Base-by-base conservation (phyloP, 164 flowering plant genomes). In the Stephania japonica region DNA sequence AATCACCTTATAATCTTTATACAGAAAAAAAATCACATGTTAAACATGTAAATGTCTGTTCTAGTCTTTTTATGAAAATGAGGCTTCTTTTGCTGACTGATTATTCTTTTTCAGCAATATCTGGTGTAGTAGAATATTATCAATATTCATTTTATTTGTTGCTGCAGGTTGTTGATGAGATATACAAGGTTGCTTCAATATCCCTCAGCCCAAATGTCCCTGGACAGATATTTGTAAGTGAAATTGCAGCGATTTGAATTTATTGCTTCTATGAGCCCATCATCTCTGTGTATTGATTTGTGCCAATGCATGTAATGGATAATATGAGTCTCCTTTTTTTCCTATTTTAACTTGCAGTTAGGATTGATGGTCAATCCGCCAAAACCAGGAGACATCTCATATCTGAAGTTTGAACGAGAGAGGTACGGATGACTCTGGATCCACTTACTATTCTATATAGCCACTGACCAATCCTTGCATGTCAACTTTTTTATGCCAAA, bases 151-250 rank as follows among this genome's bases (percentile, higher is more conserved):
- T 64, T 78, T 42, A n/a, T 56, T 56, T 56, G 14, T 77, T 24
- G 43, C 70, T 84, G 86, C 95, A 93, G 98, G 81, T 93, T 18
- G 99, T 95, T 78, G 99, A 95, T 73, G 98, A 95, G 76, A 95
- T 95, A 18, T 95, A 93, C 77, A 93, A 95, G 80, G 85, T 95
- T 75, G 92, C 97, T 61, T 95, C 99, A 16, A 79, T 93, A 75
- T 76, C 98, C 75, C 98, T 95, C 74, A 95, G 99, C 79, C 97
- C 99, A 49, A 93, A 93, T 80, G 99, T 95, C 27, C 98, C 99
- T 42, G 98, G 86, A 27, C 99, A 95, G 79, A 95, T 93, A 75
- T 91, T 95, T 82, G 98, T 95, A 85, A 91, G 94, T 83, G 21
- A 53, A 26, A 25, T 9, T 26, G 25, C 21, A 65, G 50, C 38